These are phyloP conservation scores for Lachnum nothofagi DNA, from an alignment of 2,329 filamentous ascomycete species.

Conservation along the genomic window DNA sequence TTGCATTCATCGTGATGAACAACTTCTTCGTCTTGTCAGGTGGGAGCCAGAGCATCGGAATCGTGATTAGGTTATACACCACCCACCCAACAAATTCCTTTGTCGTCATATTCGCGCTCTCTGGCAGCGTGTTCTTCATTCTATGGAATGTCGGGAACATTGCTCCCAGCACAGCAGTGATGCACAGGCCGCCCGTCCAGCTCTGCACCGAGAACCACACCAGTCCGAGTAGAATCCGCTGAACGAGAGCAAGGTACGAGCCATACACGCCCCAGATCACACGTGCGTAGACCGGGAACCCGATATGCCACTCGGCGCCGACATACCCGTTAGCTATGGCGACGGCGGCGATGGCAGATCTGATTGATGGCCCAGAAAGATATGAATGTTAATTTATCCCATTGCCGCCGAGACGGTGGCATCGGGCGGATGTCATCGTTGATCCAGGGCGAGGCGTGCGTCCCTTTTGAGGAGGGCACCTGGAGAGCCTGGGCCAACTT, in stretches of 20 bases:
- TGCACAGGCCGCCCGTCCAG: conserved; percentile 32
- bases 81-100: conserved; percentile 35
- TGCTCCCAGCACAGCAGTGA: conserved; percentile 36
- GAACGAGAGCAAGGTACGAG: conserved; percentile 36
- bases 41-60: conserved; percentile 40
- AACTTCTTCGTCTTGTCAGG: conserved; percentile 38
- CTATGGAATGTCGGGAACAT: conserved; percentile 34
- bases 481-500: conserved; percentile 3
- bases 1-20: conserved; percentile 30
- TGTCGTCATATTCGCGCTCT: conserved; percentile 33
- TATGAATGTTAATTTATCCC: conserved; percentile 35
- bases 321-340: conserved; percentile 36
- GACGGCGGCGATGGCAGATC: conserved; percentile 33
- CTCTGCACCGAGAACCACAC: conserved; percentile 33
- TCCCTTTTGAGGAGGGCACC: conserved; percentile 19
- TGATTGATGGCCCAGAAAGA: conserved; percentile 39
- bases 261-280: conserved; percentile 40
- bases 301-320: conserved; percentile 40
- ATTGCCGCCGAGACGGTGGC: conserved; percentile 36
- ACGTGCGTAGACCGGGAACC: conserved; percentile 39
- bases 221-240: conserved; percentile 38
- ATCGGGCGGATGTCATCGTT: conserved; percentile 48
- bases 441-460: conserved; percentile 32
- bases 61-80: conserved; percentile 35
- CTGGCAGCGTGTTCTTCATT: conserved; percentile 34